Evolutionary conservation across 108 stramenopile species (phyloP), one percentile per base, ranked within the genome.

Genomic region (Cyclostephanos tholiformis): DNA sequence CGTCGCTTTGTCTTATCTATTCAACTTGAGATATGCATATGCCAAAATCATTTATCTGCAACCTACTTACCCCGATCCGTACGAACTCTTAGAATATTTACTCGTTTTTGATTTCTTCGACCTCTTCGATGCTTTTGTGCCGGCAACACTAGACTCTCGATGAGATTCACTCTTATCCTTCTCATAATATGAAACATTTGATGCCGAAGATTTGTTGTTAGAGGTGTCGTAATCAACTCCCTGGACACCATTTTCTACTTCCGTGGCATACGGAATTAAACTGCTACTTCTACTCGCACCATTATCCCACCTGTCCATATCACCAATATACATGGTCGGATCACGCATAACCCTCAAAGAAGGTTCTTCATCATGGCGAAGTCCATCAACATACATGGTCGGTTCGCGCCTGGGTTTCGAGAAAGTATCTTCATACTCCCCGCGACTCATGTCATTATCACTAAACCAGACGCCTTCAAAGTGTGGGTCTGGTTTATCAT

Each of bases 251-350:
- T 6, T 30, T 1, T 30, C 57, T 29, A 9, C 26, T 59, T 59
- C 57, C 27, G 32, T 32, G 32, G 32, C 32, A 32, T 32, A 32
- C 32, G 32, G 32, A 32, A 32, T 32, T 4, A 4, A 2, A 32
- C 32, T 32, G 32, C 32, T 32, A 32, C 32, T 32, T 32, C 2
- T 32, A 2, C 32, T 32, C 32, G 32, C 4, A 32, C 32, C 4
- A 32, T 2, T 32, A 32, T 27, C 57, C 8, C 6, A 27, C 8
- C 14, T 16, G 0, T 20, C 26, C 32, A 16, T 13, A 16, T 30
- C 57, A 59, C 29, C 26, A 9, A 30, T 25, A 59, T 59, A 59
- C 57, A 59, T 59, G 57, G 57, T 59, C 16, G 57, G 57, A 4
- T 30, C 57, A 19, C 59, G 59, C 35, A 38, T 35, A 2, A 22